Evolutionary conservation across 2,329 filamentous ascomycete species (phyloP).

Genomic region (Apiospora koreana): DNA sequence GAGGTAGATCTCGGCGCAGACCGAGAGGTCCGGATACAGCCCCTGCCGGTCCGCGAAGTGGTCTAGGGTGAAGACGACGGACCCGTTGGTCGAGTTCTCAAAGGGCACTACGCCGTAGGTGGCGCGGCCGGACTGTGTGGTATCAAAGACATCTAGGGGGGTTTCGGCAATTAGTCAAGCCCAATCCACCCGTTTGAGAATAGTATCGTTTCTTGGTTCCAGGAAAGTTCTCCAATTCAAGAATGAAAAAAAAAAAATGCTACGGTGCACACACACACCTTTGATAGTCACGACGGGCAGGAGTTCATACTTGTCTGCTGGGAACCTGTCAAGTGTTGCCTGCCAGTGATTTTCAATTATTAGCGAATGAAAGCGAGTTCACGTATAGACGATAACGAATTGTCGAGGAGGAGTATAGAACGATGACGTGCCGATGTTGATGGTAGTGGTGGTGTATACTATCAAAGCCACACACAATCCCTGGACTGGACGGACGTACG

Average conservation of each 20-base stretch:
- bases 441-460: neutral
- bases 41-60: slow-evolving; percentile 75
- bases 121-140: slow-evolving; percentile 67
- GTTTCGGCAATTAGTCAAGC: slow-evolving; percentile 1
- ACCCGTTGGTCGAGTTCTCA: slow-evolving; percentile 94
- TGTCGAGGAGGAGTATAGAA: neutral
- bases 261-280: slow-evolving; percentile 28
- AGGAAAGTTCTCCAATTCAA: no score
- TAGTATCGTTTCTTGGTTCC: neutral
- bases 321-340: slow-evolving; percentile 51
- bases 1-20: slow-evolving; percentile 84
- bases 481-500: slow-evolving; percentile 14
- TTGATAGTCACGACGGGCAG: slow-evolving; percentile 54
- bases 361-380: neutral
- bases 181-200: neutral
- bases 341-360: slow-evolving; percentile 23
- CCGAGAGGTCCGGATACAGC: slow-evolving; percentile 66
- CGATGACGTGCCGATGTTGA: neutral
- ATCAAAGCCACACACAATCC: neutral
- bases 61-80: slow-evolving; percentile 87
- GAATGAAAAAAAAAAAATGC: neutral
- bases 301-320: slow-evolving; percentile 48
- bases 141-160: slow-evolving; percentile 71
- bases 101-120: slow-evolving; percentile 85
- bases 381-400: neutral